Percentiles rank a stretch among this genome's conserved stretches.
Evolutionary conservation across 768 basidiomycete species (phyloP).

Genomic region (Tylopilus balloui): DNA sequence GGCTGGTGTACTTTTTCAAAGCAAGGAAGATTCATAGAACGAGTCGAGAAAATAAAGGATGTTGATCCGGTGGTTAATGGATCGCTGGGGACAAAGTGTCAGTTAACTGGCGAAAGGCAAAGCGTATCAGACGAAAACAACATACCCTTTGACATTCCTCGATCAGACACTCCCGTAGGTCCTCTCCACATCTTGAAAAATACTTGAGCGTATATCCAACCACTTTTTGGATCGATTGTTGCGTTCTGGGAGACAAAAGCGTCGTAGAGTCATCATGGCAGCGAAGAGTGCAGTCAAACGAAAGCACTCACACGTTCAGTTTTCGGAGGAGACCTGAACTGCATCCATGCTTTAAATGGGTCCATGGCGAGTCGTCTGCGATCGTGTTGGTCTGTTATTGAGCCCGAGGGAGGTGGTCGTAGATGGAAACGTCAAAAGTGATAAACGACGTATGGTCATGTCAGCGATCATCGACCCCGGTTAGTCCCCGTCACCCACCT

Average conservation of each 20-base stretch:
- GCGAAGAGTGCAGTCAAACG: not conserved
- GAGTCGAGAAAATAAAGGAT: slow-evolving; percentile 89
- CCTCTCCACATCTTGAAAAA: slow-evolving; percentile 80
- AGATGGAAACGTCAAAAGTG: too few relatives aligned
- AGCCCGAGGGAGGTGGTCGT: not conserved
- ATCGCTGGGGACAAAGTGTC: slow-evolving; percentile 45
- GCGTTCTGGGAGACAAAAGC: slow-evolving; percentile 47
- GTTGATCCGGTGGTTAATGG: slow-evolving; percentile 89
- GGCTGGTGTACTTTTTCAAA: slow-evolving; percentile 54
- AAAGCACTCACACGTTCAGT: slow-evolving; percentile 54
- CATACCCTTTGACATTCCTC: slow-evolving; percentile 86
- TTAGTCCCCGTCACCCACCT: too few relatives aligned
- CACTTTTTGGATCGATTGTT: slow-evolving; percentile 84
- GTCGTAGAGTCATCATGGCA: not conserved
- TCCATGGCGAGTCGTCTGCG: slow-evolving; percentile 30
- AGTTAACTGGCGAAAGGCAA: too few relatives aligned
- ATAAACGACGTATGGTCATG: too few relatives aligned
- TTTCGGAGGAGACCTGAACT: slow-evolving; percentile 57
- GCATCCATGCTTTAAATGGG: slow-evolving; percentile 71
- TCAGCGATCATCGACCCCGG: too few relatives aligned
- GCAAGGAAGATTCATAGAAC: slow-evolving; percentile 72
- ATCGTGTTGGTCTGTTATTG: not conserved
- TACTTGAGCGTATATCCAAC: slow-evolving; percentile 83
- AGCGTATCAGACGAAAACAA: not conserved
- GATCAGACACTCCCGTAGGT: slow-evolving; percentile 89